Base-by-base conservation (phyloP, 2,329 filamentous ascomycete genomes). In the Sclerotinia sclerotiorum region DNA sequence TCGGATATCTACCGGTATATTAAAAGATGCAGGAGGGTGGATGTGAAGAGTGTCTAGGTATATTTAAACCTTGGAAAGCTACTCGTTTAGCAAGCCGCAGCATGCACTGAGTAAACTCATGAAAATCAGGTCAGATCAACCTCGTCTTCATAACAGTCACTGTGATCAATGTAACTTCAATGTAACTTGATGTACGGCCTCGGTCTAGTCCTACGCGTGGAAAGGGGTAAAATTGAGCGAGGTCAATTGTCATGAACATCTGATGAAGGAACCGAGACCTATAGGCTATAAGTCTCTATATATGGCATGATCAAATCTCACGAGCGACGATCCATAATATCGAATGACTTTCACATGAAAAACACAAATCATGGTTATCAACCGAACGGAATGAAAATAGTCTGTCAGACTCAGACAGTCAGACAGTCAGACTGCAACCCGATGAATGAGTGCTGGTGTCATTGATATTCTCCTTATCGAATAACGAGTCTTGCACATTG, bases 21-120 rank as follows among this genome's bases (percentile, higher is more conserved):
- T 17, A 19, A 21, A 27, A 44, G 21, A 35, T 61, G 58, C 58
- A 61, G 58, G 42, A 61, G n/a, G 58, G 58, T 61, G 58, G 58
- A 51, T 62, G 49, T 62, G 0, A 62, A 27, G 11, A 62, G 44
- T 13, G 24, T 19, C 55, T 61, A 35, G 27, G 29, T 10, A 32
- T 24, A 48, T 48, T 46, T 48, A 35, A 49, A 39, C 27, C 29
- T 46, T 35, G 19, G 7, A 49, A 61, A 21, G 42, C 35, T 35
- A 24, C 58, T 46, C 58, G 29, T 62, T 48, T 6, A 49, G 4
- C 10, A 5, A 62, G 44, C 46, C 39, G 58, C 44, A 51, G 58
- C 58, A 62, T n/a, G 6, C 17, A 7, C 32, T 39, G 29, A 27
- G 15, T 7, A 55, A 32, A 55, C 4, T 61, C 24, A n/a, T 48